Percentiles rank a stretch among this genome's conserved stretches.
phyloP scores from a whole-genome alignment of 345 rosid genomes.

The Carallia brachiata region DNA sequence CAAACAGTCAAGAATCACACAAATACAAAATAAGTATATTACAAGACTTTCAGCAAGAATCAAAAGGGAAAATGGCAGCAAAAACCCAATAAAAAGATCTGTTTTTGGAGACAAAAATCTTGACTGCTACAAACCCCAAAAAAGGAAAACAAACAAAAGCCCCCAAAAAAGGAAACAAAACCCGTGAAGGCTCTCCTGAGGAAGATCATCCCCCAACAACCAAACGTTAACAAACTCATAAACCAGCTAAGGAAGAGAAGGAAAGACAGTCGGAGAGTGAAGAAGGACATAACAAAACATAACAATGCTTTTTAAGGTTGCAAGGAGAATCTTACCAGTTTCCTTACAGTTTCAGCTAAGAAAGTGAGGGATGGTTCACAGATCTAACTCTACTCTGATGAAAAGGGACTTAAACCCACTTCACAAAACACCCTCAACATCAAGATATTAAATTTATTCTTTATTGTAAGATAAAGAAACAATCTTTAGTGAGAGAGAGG shows the following conservation, averaged over 20 bases:
- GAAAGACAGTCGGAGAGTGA: conserved; percentile 13
- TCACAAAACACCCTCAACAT: neutral
- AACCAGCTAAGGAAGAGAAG: neutral
- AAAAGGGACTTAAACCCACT: conserved; percentile 1
- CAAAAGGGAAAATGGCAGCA: neutral
- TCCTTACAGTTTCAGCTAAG: conserved; percentile 9
- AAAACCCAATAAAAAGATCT: conserved; percentile 12
- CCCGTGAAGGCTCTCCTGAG: no score
- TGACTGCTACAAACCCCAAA: neutral
- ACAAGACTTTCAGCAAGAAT: conserved; percentile 5
- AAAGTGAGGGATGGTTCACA: conserved; percentile 14
- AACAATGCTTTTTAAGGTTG: conserved; percentile 9
- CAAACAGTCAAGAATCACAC: neutral
- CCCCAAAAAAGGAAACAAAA: conserved; percentile 12
- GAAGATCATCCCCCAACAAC: no score
- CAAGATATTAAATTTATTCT: neutral
- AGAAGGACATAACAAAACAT: neutral
- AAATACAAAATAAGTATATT: neutral
- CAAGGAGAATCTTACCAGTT: conserved; percentile 44
- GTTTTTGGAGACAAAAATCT: neutral
- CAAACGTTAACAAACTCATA: no score
- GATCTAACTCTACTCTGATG: conserved; percentile 36
- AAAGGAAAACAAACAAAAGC: conserved; percentile 13
- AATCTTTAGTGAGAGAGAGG: conserved; percentile 22
- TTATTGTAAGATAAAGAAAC: conserved; percentile 13